Evolutionary conservation across 352 stramenopile genomes (phyloP).

Genomic region (Pythium dissimile): DNA sequence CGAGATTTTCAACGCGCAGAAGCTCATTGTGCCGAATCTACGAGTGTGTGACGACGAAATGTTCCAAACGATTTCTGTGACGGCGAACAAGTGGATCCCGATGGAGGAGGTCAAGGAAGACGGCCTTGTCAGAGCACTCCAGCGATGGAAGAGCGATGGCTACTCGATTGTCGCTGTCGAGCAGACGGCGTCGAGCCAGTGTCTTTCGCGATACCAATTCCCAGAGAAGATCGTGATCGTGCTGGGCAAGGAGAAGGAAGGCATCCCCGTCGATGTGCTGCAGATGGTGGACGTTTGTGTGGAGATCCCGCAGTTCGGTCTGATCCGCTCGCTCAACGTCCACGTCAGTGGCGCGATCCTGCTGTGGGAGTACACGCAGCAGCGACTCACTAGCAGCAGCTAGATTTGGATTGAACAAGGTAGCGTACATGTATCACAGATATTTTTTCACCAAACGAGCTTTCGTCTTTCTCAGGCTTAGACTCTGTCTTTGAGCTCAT

Average conservation of each 20-base stretch:
- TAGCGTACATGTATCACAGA: too few species aligned
- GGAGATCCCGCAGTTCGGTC: slow-evolving; percentile 97
- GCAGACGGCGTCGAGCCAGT: slow-evolving; percentile 91
- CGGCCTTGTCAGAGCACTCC: slow-evolving; percentile 32
- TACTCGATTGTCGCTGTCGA: slow-evolving; percentile 94
- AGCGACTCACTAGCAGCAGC: slow-evolving; percentile 34
- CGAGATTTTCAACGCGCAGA: slow-evolving; percentile 93
- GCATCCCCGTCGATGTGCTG: slow-evolving; percentile 94
- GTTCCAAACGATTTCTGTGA: slow-evolving; percentile 92
- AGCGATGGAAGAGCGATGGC: slow-evolving; percentile 78
- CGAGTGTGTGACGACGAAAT: slow-evolving; percentile 80
- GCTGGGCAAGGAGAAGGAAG: slow-evolving; percentile 96
- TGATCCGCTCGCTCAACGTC: slow-evolving; percentile 97
- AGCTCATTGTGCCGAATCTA: slow-evolving; percentile 88
- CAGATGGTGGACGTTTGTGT: slow-evolving; percentile 95
- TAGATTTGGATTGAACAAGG: too few species aligned
- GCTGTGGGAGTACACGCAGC: slow-evolving; percentile 96
- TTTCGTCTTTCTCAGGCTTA: too few species aligned
- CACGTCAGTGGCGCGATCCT: slow-evolving; percentile 95
- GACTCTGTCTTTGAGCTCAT: too few species aligned
- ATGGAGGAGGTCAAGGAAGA: slow-evolving; percentile 85
- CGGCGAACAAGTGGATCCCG: slow-evolving; percentile 93
- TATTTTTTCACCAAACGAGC: too few species aligned
- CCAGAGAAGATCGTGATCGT: slow-evolving; percentile 92
- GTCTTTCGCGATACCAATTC: slow-evolving; percentile 80